Evolutionary conservation across 1,139 yeast genomes (phyloP).

Genomic region (Magnusiomyces ingens): DNA sequence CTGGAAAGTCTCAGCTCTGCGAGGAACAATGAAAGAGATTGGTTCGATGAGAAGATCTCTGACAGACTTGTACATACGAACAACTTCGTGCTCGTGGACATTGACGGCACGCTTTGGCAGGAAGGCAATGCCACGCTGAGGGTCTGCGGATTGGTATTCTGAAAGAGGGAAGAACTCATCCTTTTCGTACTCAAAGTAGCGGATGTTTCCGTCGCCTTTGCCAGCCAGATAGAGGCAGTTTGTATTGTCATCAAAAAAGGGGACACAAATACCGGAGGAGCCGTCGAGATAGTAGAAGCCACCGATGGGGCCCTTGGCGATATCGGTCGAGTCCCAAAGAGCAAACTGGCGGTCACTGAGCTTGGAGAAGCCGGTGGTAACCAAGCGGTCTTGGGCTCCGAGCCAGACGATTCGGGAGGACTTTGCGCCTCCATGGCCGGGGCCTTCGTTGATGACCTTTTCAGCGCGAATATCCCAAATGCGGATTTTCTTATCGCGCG

Average conservation of each 20-base stretch:
- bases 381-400: constrained; percentile 75
- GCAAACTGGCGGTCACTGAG: constrained; percentile 93
- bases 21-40: constrained; percentile 83
- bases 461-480: constrained; percentile 86
- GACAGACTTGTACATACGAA: constrained; percentile 74
- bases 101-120: constrained; percentile 79
- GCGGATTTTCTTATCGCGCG: constrained; percentile 85
- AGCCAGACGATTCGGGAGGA: constrained; percentile 84
- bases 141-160: constrained; percentile 79
- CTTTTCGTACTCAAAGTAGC: constrained; percentile 74
- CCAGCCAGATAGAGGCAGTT: constrained; percentile 85
- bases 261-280: constrained; percentile 89
- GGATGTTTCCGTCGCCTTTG: constrained; percentile 96
- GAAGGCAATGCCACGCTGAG: constrained; percentile 93
- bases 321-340: constrained; percentile 75
- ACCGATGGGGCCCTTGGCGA: constrained; percentile 77
- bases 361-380: constrained; percentile 93
- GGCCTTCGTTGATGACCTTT: constrained; percentile 70
- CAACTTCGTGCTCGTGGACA: constrained; percentile 76
- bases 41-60: constrained; percentile 82
- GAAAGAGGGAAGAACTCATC: constrained; percentile 78
- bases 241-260: constrained; percentile 76
- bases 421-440: constrained; percentile 90
- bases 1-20: constrained; percentile 89
- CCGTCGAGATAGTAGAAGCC: constrained; percentile 83